Base-by-base conservation (phyloP, 306 rosid species). In the Dryas octopetala region DNA sequence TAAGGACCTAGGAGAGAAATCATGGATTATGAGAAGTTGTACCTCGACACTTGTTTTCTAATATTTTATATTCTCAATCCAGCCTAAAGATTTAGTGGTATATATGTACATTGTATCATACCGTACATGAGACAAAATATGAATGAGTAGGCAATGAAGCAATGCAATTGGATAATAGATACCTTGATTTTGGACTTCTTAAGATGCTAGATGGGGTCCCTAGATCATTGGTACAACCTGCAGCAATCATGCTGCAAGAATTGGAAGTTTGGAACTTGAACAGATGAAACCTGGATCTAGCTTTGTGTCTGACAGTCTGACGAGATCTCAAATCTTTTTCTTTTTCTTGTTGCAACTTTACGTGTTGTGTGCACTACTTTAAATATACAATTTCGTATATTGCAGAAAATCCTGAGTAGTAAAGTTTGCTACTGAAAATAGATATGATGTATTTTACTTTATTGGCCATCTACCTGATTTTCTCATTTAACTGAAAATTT, bases 401-500 rank as follows among this genome's bases (percentile, higher is more conserved):
- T n/a, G 45, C 44, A 9, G 15, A 40, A n/a, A 49, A 68, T 5
- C 58, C 16, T 57, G 74, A 66, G 28, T 74, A 26, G 40, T 51
- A 44, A 32, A 32, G 38, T 32, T 32, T 32, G 38, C 38, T 32
- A 32, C 38, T 32, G 38, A 32, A 32, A 32, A 32, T 32, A 32
- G 38, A 32, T 32, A 2, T 32, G 32, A 32, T 9, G 28, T 7
- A 14, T 82, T 48, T 67, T 80, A 71, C 71, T 68, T 72, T 76
- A 79, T 73, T 74, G 81, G 64, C 72, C 81, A 82, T 83, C 63
- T 63, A 44, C 88, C 89, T 82, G 87, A 83, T 90, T 86, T 79
- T 73, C 76, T 86, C 85, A 87, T 83, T 85, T 84, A 88, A 87
- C 97, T 88, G 88, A 91, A 88, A 82, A 57, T 76, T 82, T 61